Evolutionary conservation across 768 basidiomycete genomes (phyloP), one percentile per base, ranked within the genome.

Genomic region (Leccinum broughii): DNA sequence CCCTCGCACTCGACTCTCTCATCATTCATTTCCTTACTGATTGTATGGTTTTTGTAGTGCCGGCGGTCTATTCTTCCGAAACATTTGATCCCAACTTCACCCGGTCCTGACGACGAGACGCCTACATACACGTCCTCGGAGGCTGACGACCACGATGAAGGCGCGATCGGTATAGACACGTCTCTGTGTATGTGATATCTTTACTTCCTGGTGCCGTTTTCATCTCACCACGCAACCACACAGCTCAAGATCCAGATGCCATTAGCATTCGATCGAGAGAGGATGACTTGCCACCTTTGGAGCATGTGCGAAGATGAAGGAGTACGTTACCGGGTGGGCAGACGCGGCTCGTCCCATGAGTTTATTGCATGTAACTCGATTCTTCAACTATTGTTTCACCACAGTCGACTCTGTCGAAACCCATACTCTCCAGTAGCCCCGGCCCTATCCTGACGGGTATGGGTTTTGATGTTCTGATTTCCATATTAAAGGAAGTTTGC

Each of bases 31-130:
- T 34, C 51, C n/a, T 26, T 1, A 49, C 39, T 60, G 26, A 55
- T 39, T 26, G 1, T 59, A 22, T 26, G 26, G 26, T 26, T 4
- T 26, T 26, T 26, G 26, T 65, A 91, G 88, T 86, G 88, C 24
- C 87, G 89, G 22, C 84, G 87, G 53, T 89, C 91, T 4, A 85
- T 89, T 80, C 72, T 91, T 50, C 89, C 90, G 0, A 87, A 84
- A 63, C 72, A n/a, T 26, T 77, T 87, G 64, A 75, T 79, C 17
- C 76, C 75, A 1, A 63, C 26, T 14, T 73, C 72, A 5, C 68
- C 68, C 0, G 62, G 54, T 41, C 63, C 66, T 3, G 62, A 26
- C 9, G 14, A 30, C 30, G 64, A 69, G 3, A 44, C 48, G 9
- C 51, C 62, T 1, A 6, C 58, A 28, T 41, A 71, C 51, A 39